Evolutionary conservation across 495 filamentous ascomycete species (phyloP), one percentile per base, ranked within the genome.

Genomic region (Xylaria longipes): DNA sequence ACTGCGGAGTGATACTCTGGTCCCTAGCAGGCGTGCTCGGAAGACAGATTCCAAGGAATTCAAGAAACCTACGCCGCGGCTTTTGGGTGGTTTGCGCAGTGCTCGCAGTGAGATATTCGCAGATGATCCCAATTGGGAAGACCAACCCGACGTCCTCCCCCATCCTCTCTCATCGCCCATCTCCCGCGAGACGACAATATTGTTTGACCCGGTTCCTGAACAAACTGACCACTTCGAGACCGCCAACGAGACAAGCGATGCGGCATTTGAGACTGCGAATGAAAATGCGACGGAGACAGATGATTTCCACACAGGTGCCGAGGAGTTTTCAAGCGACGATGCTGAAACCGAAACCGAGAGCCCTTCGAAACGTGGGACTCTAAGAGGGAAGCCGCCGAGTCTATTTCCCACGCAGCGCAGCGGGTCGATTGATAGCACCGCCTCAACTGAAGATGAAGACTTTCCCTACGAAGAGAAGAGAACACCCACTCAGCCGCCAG

Each of bases 41-140:
- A 94, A 92, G 82, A 84, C 88, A 29, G 92, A 94, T 58, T 79
- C 87, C 0, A 91, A 91, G 68, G 84, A 91, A 29, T 88, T 71
- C 29, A 93, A 93, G 81, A 98, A 97, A 81, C 89, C 91, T 56
- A 78, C 85, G 29, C 52, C 52, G 5, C 87, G 90, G 68, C 88
- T 95, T 65, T 85, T 99, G 58, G 96, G 96, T 52, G 91, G 89
- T 48, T 81, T 91, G n/a, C 87, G 97, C 68, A 91, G 84, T 70
- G 89, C 89, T 73, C 91, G 86, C 69, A 93, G 91, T 29, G 93
- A 97, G 70, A 84, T 98, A 50, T 84, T 92, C 64, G 77, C 92
- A 17, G 88, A 91, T 43, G 91, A 96, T 46, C 85, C 88, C 0
- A 93, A 97, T n/a, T 98, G 96, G 96, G 97, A 98, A 80, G 96